Percentiles rank a stretch among this genome's conserved stretches.
Conservation (phyloP, 176 grass and related monocot genomes). For the Tillandsia fasciculata region DNA sequence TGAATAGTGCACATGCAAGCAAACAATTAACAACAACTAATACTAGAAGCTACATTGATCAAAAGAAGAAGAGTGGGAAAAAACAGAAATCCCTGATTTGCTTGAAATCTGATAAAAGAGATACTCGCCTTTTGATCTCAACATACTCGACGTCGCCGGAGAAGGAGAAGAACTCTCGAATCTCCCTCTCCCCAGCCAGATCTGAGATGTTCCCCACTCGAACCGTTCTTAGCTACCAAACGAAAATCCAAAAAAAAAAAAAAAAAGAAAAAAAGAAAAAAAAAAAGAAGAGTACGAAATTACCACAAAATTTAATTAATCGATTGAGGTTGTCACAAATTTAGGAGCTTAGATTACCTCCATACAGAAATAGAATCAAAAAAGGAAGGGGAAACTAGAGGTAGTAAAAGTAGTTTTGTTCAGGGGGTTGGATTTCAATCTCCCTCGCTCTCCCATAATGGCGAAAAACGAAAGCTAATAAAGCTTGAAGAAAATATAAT, state of each 20-base stretch:
- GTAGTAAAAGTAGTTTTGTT: background rate
- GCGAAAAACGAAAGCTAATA: background rate
- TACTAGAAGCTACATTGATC: no score
- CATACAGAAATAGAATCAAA: conserved; percentile 11
- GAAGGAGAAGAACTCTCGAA: conserved; percentile 98
- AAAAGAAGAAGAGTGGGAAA: background rate
- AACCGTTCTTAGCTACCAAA: conserved; percentile 54
- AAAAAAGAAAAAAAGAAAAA: conserved; percentile 7
- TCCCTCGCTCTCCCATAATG: conserved; percentile 20
- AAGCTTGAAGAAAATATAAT: conserved; percentile 5
- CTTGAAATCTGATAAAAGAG: background rate
- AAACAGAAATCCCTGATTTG: background rate
- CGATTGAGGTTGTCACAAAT: background rate
- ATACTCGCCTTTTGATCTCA: conserved; percentile 49
- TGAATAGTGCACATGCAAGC: no score
- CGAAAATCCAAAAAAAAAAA: conserved; percentile 5
- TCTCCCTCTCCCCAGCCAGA: conserved; percentile 89
- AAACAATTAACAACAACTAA: no score
- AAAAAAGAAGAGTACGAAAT: background rate
- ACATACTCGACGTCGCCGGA: conserved; percentile 91
- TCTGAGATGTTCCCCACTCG: conserved; percentile 87
- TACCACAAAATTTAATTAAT: conserved; percentile 2
- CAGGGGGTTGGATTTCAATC: conserved; percentile 7
- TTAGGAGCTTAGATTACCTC: conserved; percentile 11
- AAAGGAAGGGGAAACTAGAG: background rate